These are phyloP conservation scores for Sporothrix globosa DNA, from an alignment of 2,329 filamentous ascomycete genomes.

Conservation along the genomic window DNA sequence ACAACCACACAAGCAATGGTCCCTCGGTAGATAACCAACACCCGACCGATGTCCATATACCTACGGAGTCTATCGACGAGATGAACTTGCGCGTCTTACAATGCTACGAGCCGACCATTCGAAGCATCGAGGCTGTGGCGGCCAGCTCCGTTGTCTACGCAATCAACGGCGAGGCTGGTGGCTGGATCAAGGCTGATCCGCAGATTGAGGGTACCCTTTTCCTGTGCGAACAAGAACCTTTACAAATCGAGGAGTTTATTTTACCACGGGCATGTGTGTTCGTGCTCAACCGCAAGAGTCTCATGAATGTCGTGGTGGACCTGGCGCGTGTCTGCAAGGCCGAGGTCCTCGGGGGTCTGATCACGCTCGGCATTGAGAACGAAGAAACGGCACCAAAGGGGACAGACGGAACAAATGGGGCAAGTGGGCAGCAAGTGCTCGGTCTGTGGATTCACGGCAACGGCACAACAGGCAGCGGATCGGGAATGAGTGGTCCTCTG, in stretches of 20 bases:
- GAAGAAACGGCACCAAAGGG: neutral
- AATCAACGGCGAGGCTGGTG: slow-evolving; percentile 65
- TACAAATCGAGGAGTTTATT: slow-evolving; percentile 45
- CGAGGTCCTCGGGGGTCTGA: slow-evolving; percentile 61
- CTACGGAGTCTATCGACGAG: slow-evolving; percentile 48
- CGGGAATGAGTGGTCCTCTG: slow-evolving; percentile 18
- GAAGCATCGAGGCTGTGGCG: slow-evolving; percentile 75
- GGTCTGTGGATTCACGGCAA: slow-evolving; percentile 59
- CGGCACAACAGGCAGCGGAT: slow-evolving; percentile 17
- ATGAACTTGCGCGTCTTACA: slow-evolving; percentile 85
- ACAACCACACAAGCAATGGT: neutral
- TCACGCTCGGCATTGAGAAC: slow-evolving; percentile 34
- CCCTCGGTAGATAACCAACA: neutral
- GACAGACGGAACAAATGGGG: neutral
- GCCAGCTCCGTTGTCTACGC: slow-evolving; percentile 86
- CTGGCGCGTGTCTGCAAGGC: slow-evolving; percentile 64
- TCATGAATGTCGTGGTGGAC: slow-evolving; percentile 71
- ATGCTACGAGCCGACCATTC: slow-evolving; percentile 76
- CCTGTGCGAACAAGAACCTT: slow-evolving; percentile 67
- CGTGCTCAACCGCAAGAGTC: slow-evolving; percentile 70
- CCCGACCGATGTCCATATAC: neutral
- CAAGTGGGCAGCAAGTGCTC: slow-evolving; percentile 46
- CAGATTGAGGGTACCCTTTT: slow-evolving; percentile 83
- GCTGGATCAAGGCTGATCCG: slow-evolving; percentile 78
- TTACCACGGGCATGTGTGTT: slow-evolving; percentile 62